phyloP scores from a whole-genome alignment of 768 basidiomycete genomes.

The Boletus huronensis region DNA sequence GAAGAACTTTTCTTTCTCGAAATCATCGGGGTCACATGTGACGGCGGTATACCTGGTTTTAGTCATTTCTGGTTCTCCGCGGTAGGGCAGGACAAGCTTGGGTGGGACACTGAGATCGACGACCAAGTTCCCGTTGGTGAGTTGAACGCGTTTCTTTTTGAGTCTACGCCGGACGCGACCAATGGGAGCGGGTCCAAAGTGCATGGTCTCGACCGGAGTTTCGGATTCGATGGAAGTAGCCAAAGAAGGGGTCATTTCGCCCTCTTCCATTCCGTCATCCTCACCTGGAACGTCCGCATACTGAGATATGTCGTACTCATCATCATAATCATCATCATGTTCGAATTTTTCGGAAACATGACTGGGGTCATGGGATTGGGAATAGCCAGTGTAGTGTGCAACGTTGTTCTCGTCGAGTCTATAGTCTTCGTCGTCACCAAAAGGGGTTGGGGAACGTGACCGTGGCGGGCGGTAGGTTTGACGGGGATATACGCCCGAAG shows the following conservation, averaged over 20 bases:
- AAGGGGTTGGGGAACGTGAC: conserved; percentile 76
- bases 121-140: conserved; percentile 87
- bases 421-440: conserved; percentile 71
- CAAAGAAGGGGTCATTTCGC: conserved; percentile 26
- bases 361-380: conserved; percentile 15
- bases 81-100: conserved; percentile 71
- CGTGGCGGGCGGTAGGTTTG: conserved; percentile 49
- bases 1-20: conserved; percentile 78
- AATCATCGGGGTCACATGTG: conserved; percentile 92
- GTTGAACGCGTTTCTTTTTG: conserved; percentile 75
- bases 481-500: conserved; percentile 56
- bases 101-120: conserved; percentile 82
- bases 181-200: conserved; percentile 85
- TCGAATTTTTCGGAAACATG: conserved; percentile 26
- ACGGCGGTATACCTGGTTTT: conserved; percentile 82
- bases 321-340: conserved; percentile 9
- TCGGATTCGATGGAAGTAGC: conserved; percentile 41
- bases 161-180: conserved; percentile 76
- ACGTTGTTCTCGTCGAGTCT: conserved; percentile 53
- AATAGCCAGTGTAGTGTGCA: conserved; percentile 50
- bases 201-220: conserved; percentile 60
- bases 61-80: conserved; percentile 69
- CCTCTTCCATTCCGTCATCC: conserved; percentile 19
- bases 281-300: conserved; percentile 25
- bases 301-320: conserved; percentile 32